Conservation (phyloP, 192 early-diverging fungal species). For the Podila horticola region DNA sequence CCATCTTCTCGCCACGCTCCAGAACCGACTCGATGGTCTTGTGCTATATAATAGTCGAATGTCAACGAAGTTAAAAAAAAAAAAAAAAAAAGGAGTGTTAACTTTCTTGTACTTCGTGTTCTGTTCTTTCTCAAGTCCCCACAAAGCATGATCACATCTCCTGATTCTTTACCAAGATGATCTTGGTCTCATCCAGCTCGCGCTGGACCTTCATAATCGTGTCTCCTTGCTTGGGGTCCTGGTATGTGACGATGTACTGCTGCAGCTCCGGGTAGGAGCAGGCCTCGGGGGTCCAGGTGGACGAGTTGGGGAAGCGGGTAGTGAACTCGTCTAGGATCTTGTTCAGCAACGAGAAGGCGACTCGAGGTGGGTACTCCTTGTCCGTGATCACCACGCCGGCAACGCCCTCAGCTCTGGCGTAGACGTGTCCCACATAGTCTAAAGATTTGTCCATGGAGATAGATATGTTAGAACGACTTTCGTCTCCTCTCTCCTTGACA, state of each 20-base stretch:
- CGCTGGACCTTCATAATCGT: slow-evolving; percentile 93
- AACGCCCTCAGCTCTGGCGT: slow-evolving; percentile 76
- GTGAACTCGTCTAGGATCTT: slow-evolving; percentile 91
- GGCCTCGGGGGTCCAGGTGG: slow-evolving; percentile 48
- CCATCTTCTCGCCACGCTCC: slow-evolving; percentile 88
- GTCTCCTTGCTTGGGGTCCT: slow-evolving; percentile 94
- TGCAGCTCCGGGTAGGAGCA: slow-evolving; percentile 76
- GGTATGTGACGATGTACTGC: slow-evolving; percentile 79
- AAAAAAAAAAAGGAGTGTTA: slow-evolving; percentile 29
- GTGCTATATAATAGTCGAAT: slow-evolving; percentile 57
- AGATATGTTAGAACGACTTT: not conserved
- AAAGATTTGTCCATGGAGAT: not conserved
- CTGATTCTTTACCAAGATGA: slow-evolving; percentile 93
- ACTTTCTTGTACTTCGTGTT: no score
- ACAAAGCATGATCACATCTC: slow-evolving; percentile 60
- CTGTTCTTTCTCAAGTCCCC: no score
- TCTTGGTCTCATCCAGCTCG: slow-evolving; percentile 97
- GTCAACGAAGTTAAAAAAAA: not conserved
- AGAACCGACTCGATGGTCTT: slow-evolving; percentile 92
- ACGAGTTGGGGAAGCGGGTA: slow-evolving; percentile 61
- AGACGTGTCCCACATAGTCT: slow-evolving; percentile 88
- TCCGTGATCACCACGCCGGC: slow-evolving; percentile 84
- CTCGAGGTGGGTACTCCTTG: slow-evolving; percentile 88
- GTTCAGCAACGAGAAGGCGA: slow-evolving; percentile 86
- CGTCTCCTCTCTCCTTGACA: not conserved